These are phyloP conservation scores for Madurella mycetomatis DNA, from an alignment of 2,329 filamentous ascomycete species.

Conservation along the genomic window DNA sequence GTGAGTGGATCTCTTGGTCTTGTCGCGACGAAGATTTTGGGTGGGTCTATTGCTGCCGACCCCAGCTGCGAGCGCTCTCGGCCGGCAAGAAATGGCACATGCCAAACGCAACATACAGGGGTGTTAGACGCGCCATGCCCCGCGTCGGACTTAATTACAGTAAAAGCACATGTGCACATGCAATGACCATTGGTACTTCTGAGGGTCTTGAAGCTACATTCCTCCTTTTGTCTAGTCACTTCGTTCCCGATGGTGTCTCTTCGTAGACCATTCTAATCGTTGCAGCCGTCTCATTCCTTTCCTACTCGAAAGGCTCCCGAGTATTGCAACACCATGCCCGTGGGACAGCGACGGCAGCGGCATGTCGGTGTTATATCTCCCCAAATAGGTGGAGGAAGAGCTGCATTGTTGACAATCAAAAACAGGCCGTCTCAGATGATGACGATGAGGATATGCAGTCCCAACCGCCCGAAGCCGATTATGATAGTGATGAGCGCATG, in stretches of 20 bases:
- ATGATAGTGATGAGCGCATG: constrained; percentile 37
- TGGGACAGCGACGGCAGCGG: constrained; percentile 17
- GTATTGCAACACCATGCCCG: constrained; percentile 11
- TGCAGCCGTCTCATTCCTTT: background rate
- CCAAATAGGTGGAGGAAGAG: background rate
- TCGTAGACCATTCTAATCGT: background rate
- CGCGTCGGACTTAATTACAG: too few relatives aligned
- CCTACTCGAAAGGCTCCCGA: background rate
- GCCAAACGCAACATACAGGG: constrained; percentile 5
- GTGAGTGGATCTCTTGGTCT: too few relatives aligned
- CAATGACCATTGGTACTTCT: too few relatives aligned
- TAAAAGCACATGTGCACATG: background rate
- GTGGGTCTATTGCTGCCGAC: constrained; percentile 13
- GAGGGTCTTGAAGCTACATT: too few relatives aligned
- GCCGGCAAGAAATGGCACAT: constrained; percentile 14
- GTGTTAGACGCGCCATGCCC: too few relatives aligned
- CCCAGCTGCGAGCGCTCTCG: constrained; percentile 1
- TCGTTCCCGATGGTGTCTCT: too few relatives aligned
- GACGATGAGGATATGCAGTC: constrained; percentile 23
- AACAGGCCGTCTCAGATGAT: constrained; percentile 15
- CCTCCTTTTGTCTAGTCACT: too few relatives aligned
- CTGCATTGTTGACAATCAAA: background rate
- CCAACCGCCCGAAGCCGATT: constrained; percentile 8
- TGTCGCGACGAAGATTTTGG: constrained; percentile 19
- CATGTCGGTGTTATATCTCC: constrained; percentile 7